Evolutionary conservation across 768 basidiomycete species (phyloP).

Genomic region (Scleroderma citrinum): DNA sequence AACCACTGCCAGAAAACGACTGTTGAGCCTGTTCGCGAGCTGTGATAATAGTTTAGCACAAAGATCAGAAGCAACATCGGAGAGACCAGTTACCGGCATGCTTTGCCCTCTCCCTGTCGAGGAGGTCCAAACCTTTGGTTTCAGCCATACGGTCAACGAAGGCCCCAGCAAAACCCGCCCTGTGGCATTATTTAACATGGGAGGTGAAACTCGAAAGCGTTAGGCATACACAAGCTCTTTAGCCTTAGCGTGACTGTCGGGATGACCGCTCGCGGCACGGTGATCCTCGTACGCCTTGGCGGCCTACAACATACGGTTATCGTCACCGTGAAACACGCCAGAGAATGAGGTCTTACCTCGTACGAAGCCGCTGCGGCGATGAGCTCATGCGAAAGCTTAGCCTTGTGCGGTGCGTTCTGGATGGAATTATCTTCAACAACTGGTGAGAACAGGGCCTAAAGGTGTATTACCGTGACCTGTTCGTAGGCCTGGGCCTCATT

Average conservation of each 20-base stretch:
- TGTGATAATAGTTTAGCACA: not conserved
- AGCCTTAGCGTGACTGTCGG: slow-evolving; percentile 6
- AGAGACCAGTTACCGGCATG: slow-evolving; percentile 1
- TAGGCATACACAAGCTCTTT: slow-evolving; percentile 8
- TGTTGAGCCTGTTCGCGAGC: not conserved
- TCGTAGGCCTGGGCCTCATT: too few relatives aligned
- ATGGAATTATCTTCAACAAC: too few relatives aligned
- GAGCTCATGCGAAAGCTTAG: slow-evolving; percentile 3
- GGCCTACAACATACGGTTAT: not conserved
- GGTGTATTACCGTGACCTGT: too few relatives aligned
- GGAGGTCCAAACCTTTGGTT: slow-evolving; percentile 4
- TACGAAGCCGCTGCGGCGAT: slow-evolving; percentile 5
- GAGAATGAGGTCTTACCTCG: not conserved
- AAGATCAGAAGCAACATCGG: not conserved
- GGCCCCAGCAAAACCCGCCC: slow-evolving; percentile 4
- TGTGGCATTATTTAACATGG: not conserved
- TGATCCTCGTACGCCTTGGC: slow-evolving; percentile 12
- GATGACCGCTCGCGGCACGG: not conserved
- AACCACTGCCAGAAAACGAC: not conserved
- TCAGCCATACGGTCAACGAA: slow-evolving; percentile 8
- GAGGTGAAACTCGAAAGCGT: not conserved
- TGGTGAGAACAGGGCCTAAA: too few relatives aligned
- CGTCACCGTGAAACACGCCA: not conserved
- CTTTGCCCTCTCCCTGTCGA: not conserved
- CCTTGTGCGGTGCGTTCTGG: not conserved